Conservation (phyloP, 2,329 filamentous ascomycete genomes). For the Davidsoniella virescens region DNA sequence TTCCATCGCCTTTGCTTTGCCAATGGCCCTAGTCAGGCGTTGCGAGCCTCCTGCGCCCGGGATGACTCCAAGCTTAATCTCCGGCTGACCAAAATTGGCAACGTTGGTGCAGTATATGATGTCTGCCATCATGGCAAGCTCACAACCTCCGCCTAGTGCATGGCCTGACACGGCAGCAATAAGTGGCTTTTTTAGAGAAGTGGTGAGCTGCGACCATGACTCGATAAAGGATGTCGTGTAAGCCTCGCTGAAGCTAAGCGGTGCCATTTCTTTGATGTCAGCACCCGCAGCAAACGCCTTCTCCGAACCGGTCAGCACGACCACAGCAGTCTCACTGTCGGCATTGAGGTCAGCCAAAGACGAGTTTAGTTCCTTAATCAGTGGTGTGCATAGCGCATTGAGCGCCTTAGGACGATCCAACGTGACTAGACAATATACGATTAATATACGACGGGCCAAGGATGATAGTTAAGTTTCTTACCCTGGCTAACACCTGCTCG, state of each 20-base stretch:
- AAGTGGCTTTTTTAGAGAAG: constrained; percentile 77
- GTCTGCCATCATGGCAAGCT: constrained; percentile 95
- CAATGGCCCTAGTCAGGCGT: constrained; percentile 65
- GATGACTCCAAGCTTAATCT: constrained; percentile 88
- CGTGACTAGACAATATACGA: constrained; percentile 45
- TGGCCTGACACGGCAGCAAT: constrained; percentile 91
- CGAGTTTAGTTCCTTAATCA: constrained; percentile 78
- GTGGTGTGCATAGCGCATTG: constrained; percentile 80
- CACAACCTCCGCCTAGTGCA: constrained; percentile 86
- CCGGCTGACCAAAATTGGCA: constrained; percentile 90
- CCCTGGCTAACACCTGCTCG: constrained; percentile 82
- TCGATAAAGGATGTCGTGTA: constrained; percentile 91
- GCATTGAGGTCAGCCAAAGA: constrained; percentile 56
- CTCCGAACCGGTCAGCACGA: constrained; percentile 75
- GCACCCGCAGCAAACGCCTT: constrained; percentile 90
- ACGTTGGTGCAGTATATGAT: constrained; percentile 75
- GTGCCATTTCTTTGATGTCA: constrained; percentile 98
- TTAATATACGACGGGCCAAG: not conserved
- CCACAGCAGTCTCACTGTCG: constrained; percentile 53
- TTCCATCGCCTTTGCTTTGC: constrained; percentile 82
- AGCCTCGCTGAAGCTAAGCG: constrained; percentile 72
- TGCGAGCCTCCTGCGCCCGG: constrained; percentile 88
- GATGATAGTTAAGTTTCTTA: constrained; percentile 25
- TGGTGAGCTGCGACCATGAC: constrained; percentile 76
- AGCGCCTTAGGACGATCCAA: constrained; percentile 88